Evolutionary conservation across 2,329 filamentous ascomycete species (phyloP).

Genomic region (Diaporthe aspalathi): DNA sequence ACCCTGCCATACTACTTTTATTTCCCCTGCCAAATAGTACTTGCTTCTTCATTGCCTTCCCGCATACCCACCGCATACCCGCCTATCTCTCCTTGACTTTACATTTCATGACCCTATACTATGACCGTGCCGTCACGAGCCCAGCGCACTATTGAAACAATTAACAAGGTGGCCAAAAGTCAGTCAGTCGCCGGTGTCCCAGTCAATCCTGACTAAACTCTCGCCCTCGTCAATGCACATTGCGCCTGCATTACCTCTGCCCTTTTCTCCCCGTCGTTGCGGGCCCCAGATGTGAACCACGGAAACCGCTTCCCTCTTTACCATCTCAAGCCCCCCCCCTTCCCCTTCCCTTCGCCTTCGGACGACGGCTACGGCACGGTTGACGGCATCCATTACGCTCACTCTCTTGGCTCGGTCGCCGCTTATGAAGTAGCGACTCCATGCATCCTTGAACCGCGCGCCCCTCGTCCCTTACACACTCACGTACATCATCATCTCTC

Average conservation of each 20-base stretch:
- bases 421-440: conserved; percentile 34
- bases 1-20: background rate
- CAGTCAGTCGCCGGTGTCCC: conserved; percentile 14
- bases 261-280: conserved; percentile 12
- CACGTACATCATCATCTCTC: background rate
- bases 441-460: conserved; percentile 15
- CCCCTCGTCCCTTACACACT: background rate
- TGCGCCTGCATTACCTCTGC: conserved; percentile 2
- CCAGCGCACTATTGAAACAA: conserved; percentile 24
- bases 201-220: conserved; percentile 34
- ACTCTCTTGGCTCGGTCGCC: conserved; percentile 8
- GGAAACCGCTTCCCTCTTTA: conserved; percentile 29
- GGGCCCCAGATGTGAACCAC: conserved; percentile 11
- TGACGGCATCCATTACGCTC: conserved; percentile 29
- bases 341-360: background rate
- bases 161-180: background rate
- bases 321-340: background rate
- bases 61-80: background rate
- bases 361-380: conserved; percentile 25
- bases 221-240: conserved; percentile 30
- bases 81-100: background rate
- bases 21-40: background rate
- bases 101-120: background rate
- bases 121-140: conserved; percentile 20
- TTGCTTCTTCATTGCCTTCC: background rate